A percentile compares a stretch with the other conserved stretches of the same genome.
These are phyloP conservation scores for Isatis lusitanica DNA, from an alignment of 441 rosid genomes.

Conservation along the genomic window DNA sequence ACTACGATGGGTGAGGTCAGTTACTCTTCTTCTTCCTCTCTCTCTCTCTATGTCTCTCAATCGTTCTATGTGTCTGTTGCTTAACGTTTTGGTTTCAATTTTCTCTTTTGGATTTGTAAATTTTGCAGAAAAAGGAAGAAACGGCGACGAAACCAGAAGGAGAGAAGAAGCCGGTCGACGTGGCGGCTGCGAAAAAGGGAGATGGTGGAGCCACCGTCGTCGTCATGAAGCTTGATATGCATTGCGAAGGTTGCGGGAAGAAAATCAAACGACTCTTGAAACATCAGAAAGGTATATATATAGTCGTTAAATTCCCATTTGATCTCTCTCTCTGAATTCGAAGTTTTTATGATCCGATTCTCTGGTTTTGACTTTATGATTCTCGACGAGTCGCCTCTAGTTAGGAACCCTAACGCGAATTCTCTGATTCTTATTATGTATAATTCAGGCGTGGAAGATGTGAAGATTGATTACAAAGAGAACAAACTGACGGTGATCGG, in stretches of 20 bases:
- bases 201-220: slow-evolving; percentile 50
- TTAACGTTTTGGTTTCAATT: not conserved
- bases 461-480: slow-evolving; percentile 50
- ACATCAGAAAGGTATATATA: slow-evolving; percentile 50
- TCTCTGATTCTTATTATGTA: not conserved
- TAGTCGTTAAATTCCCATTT: not conserved
- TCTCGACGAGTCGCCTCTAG: not conserved
- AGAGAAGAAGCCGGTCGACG: slow-evolving; percentile 50
- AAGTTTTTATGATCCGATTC: no score
- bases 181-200: slow-evolving; percentile 41
- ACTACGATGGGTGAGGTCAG: slow-evolving; percentile 74
- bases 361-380: not conserved
- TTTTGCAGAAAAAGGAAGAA: slow-evolving; percentile 50
- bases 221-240: slow-evolving; percentile 82
- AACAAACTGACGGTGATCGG: slow-evolving; percentile 80
- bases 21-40: not conserved
- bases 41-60: not conserved
- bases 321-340: not conserved
- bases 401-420: slow-evolving; percentile 26
- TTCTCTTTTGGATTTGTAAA: not conserved
- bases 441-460: slow-evolving; percentile 66
- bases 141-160: slow-evolving; percentile 46
- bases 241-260: slow-evolving; percentile 92
- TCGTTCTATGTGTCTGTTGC: slow-evolving; percentile 1
- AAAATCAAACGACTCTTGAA: slow-evolving; percentile 59